These are phyloP conservation scores for Tetraselmis chui DNA, from an alignment of 139 green algal species.

Conservation along the genomic window DNA sequence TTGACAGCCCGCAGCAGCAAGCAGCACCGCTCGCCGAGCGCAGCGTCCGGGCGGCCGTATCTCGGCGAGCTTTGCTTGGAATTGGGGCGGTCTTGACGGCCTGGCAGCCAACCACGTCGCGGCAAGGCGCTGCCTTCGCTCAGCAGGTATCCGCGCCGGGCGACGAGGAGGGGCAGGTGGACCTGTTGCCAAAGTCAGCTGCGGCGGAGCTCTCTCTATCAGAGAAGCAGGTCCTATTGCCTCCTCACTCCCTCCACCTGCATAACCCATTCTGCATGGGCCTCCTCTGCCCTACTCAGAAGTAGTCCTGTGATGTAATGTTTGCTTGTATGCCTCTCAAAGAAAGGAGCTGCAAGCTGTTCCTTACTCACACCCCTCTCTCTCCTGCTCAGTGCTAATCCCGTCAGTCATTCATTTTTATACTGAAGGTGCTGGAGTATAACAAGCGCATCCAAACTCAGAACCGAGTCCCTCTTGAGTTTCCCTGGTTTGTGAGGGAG, in stretches of 20 bases:
- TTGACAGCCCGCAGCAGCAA: too few relatives aligned
- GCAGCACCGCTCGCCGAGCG: too few relatives aligned
- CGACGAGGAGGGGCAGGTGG: background rate
- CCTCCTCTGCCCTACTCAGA: too few relatives aligned
- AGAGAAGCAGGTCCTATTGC: background rate
- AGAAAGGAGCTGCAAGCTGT: too few relatives aligned
- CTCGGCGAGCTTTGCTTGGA: background rate
- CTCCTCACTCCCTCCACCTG: background rate
- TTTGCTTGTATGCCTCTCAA: background rate
- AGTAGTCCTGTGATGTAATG: too few relatives aligned
- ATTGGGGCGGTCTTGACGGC: background rate
- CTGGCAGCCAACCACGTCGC: background rate
- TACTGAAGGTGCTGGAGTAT: slow-evolving; percentile 54
- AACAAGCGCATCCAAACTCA: slow-evolving; percentile 79
- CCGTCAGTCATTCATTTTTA: background rate
- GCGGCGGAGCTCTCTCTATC: background rate
- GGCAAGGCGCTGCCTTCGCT: background rate
- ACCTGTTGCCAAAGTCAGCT: background rate
- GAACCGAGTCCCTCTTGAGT: slow-evolving; percentile 69
- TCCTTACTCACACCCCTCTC: background rate
- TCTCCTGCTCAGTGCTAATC: background rate
- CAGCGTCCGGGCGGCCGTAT: too few relatives aligned
- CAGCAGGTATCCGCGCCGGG: background rate
- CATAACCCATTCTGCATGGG: too few relatives aligned
- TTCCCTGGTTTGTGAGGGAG: slow-evolving; percentile 79